Percentiles rank a stretch among this genome's conserved stretches.
These are phyloP conservation scores for Amphirosellinia nigrospora DNA, from an alignment of 495 filamentous ascomycete genomes.

Conservation along the genomic window DNA sequence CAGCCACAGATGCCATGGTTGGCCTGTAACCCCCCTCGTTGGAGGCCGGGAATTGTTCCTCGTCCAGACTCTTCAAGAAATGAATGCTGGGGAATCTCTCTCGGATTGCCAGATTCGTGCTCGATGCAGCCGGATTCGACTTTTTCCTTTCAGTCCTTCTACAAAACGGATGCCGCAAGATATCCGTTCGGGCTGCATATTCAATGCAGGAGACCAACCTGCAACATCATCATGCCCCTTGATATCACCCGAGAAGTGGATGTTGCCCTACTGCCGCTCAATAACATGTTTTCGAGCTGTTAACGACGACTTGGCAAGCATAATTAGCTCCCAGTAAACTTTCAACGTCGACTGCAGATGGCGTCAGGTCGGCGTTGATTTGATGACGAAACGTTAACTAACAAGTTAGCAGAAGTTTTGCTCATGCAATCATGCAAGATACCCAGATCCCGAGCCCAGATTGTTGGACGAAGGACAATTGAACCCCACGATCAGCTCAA, in stretches of 20 bases:
- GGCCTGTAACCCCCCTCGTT: constrained; percentile 6
- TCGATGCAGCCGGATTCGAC: constrained; percentile 11
- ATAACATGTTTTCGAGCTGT: neutral
- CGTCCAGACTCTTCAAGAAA: neutral
- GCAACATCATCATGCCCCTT: constrained; percentile 17
- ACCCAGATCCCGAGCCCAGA: neutral
- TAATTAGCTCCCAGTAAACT: too few relatives aligned
- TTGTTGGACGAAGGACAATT: neutral
- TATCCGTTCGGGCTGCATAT: constrained; percentile 13
- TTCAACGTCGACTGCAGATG: too few relatives aligned
- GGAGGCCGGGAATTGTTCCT: constrained; percentile 1
- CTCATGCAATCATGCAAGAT: neutral
- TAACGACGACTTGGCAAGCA: neutral
- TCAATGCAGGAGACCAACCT: constrained; percentile 19
- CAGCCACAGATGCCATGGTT: constrained; percentile 1
- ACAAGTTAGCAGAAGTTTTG: neutral
- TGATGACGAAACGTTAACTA: neutral
- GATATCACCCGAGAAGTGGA: neutral
- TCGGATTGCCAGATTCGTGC: neutral
- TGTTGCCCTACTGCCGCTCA: neutral
- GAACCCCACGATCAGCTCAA: neutral
- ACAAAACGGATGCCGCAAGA: neutral
- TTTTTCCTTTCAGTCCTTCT: constrained; percentile 2
- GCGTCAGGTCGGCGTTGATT: neutral
- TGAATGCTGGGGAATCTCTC: neutral